phyloP scores from a whole-genome alignment of 768 basidiomycete genomes.

The Floccularia luteovirens region DNA sequence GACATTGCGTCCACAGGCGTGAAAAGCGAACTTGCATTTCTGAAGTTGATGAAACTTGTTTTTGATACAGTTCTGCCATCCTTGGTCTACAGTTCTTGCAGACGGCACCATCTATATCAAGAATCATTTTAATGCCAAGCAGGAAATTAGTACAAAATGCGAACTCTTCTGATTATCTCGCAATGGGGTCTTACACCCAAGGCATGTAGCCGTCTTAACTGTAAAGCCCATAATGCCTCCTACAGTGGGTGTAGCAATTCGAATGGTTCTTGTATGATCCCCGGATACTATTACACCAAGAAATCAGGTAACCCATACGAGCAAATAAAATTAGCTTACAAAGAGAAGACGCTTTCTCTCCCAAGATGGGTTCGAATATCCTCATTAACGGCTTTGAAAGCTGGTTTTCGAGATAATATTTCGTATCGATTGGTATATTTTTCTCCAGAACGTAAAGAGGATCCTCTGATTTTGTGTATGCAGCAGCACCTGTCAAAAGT shows the following conservation, averaged over 20 bases:
- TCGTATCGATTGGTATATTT: slow-evolving; percentile 96
- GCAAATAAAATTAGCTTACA: slow-evolving; percentile 37
- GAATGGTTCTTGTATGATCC: slow-evolving; percentile 91
- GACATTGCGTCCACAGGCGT: slow-evolving; percentile 96
- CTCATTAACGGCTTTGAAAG: slow-evolving; percentile 94
- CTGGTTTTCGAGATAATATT: slow-evolving; percentile 97
- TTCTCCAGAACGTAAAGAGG: slow-evolving; percentile 97
- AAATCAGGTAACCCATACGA: background rate
- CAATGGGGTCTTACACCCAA: slow-evolving; percentile 92
- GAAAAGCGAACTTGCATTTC: slow-evolving; percentile 87
- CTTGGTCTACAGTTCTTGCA: slow-evolving; percentile 89
- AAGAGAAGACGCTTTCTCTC: slow-evolving; percentile 81
- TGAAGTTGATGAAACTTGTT: slow-evolving; percentile 72
- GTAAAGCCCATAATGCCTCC: slow-evolving; percentile 99
- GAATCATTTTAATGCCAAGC: slow-evolving; percentile 1
- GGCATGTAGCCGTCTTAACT: slow-evolving; percentile 89
- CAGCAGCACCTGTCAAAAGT: slow-evolving; percentile 67
- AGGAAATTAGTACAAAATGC: slow-evolving; percentile 11
- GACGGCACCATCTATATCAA: slow-evolving; percentile 73
- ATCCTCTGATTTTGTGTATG: slow-evolving; percentile 98
- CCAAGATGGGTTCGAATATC: slow-evolving; percentile 96
- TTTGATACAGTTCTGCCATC: slow-evolving; percentile 88
- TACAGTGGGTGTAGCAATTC: slow-evolving; percentile 93
- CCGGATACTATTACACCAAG: slow-evolving; percentile 67
- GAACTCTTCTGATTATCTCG: slow-evolving; percentile 63